phyloP scores from a whole-genome alignment of 805 yeast species.

The Wickerhamiella lipophila region DNA sequence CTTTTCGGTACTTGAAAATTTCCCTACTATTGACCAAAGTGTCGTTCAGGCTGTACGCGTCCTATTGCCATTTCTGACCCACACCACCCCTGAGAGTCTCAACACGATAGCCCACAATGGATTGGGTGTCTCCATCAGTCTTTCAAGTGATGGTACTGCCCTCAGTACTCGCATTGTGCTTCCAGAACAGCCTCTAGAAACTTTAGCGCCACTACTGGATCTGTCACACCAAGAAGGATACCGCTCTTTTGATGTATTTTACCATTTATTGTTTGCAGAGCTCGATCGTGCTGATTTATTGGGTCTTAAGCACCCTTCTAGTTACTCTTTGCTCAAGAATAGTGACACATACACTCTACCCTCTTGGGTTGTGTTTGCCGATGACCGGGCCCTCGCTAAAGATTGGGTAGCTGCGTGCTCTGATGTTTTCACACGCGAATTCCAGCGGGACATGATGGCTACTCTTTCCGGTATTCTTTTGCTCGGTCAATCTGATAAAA shows the following conservation, averaged over 20 bases:
- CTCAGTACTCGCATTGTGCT: slow-evolving; percentile 25
- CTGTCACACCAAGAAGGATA: slow-evolving; percentile 21
- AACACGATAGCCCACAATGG: slow-evolving; percentile 29
- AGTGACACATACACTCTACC: slow-evolving; percentile 27
- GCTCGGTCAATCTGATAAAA: slow-evolving; percentile 26
- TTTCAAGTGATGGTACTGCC: slow-evolving; percentile 25
- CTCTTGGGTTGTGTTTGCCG: slow-evolving; percentile 28
- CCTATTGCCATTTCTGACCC: slow-evolving; percentile 30
- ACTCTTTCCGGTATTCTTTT: slow-evolving; percentile 31
- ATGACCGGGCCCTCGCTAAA: slow-evolving; percentile 30
- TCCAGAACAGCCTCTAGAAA: slow-evolving; percentile 24
- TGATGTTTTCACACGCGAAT: slow-evolving; percentile 28
- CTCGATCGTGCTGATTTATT: slow-evolving; percentile 24
- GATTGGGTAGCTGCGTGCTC: slow-evolving; percentile 32
- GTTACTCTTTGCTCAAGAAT: slow-evolving; percentile 24
- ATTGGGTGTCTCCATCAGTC: slow-evolving; percentile 24
- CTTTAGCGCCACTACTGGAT: slow-evolving; percentile 26
- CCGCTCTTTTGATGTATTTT: slow-evolving; percentile 30
- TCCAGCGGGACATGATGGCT: slow-evolving; percentile 26
- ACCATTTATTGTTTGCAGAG: slow-evolving; percentile 28
- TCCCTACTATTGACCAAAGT: slow-evolving; percentile 29
- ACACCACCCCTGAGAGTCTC: slow-evolving; percentile 28
- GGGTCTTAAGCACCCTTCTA: slow-evolving; percentile 24
- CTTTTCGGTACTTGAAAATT: slow-evolving; percentile 23
- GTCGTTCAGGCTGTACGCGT: slow-evolving; percentile 29